Conservation (phyloP, 768 basidiomycete species). For the Kwoniella sp. region DNA sequence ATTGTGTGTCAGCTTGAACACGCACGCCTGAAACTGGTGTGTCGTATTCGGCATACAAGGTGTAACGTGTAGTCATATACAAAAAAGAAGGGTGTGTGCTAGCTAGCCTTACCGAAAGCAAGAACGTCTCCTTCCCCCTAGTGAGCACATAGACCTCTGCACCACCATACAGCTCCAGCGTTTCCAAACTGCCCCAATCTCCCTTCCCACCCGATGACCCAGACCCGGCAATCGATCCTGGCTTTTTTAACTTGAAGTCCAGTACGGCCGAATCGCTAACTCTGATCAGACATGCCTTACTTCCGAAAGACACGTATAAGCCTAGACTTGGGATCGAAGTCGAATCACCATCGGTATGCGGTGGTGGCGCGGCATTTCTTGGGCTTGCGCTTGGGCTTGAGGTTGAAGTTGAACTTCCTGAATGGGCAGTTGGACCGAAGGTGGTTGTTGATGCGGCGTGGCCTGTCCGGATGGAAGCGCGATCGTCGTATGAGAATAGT, state of each 20-base stretch:
- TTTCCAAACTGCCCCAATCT: slow-evolving; percentile 24
- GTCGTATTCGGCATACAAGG: too few relatives aligned
- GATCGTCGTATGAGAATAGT: slow-evolving; percentile 17
- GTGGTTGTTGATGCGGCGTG: background rate
- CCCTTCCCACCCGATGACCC: slow-evolving; percentile 19
- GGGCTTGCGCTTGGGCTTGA: too few relatives aligned
- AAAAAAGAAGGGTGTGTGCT: too few relatives aligned
- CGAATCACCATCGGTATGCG: background rate
- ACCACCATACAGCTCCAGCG: slow-evolving; percentile 19
- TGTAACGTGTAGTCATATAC: background rate
- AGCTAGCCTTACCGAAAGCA: slow-evolving; percentile 19
- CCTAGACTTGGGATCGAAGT: slow-evolving; percentile 15
- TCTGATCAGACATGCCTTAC: slow-evolving; percentile 30
- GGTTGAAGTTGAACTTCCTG: too few relatives aligned
- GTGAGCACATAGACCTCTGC: slow-evolving; percentile 28
- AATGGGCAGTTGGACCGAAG: too few relatives aligned
- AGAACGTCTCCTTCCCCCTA: slow-evolving; percentile 29
- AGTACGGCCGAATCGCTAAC: slow-evolving; percentile 29
- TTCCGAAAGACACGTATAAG: slow-evolving; percentile 30
- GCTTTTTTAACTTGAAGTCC: slow-evolving; percentile 22
- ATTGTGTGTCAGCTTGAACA: background rate
- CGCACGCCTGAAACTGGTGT: too few relatives aligned
- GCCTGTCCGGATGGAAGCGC: slow-evolving; percentile 8
- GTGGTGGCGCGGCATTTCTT: background rate
- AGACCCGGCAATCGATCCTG: slow-evolving; percentile 6